A percentile compares a stretch with the other conserved stretches of the same genome.
Conservation (phyloP, 768 basidiomycete species). For the Xerocomellus chrysenteron region DNA sequence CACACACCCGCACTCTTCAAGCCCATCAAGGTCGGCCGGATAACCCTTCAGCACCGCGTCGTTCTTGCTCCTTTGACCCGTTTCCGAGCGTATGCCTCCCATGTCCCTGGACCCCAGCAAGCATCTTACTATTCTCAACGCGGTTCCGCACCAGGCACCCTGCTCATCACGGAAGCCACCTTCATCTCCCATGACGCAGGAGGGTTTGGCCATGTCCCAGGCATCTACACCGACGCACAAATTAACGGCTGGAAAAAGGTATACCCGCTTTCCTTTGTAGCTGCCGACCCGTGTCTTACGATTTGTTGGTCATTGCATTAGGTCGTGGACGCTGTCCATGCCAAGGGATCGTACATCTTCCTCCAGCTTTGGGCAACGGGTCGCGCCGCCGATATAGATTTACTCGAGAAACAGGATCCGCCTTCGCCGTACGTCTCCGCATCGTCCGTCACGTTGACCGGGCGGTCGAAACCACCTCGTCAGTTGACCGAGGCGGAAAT, state of each 20-base stretch:
- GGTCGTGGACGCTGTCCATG: conserved; percentile 7
- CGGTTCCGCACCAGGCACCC: conserved; percentile 45
- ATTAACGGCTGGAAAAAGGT: not conserved
- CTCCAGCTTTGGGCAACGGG: conserved; percentile 49
- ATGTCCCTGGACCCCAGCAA: conserved; percentile 38
- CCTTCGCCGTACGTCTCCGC: conserved; percentile 34
- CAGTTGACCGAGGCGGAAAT: not conserved
- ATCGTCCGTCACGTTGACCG: conserved; percentile 23
- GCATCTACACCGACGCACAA: not conserved
- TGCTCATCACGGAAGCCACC: conserved; percentile 58
- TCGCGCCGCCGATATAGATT: conserved; percentile 36
- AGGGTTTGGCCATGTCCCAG: not conserved
- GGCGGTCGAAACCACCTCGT: not conserved
- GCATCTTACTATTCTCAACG: conserved; percentile 50
- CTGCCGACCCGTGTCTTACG: not conserved
- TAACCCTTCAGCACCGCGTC: not conserved
- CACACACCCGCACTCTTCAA: not conserved
- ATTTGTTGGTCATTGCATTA: not conserved
- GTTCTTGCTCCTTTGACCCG: not conserved
- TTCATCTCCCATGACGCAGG: conserved; percentile 35
- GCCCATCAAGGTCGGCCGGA: not conserved
- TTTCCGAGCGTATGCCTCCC: conserved; percentile 15
- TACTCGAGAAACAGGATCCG: conserved; percentile 20
- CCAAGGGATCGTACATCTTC: not conserved
- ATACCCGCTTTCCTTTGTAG: not conserved